These are phyloP conservation scores for Pezicula rhizophila DNA, from an alignment of 2,329 filamentous ascomycete species.

Conservation along the genomic window DNA sequence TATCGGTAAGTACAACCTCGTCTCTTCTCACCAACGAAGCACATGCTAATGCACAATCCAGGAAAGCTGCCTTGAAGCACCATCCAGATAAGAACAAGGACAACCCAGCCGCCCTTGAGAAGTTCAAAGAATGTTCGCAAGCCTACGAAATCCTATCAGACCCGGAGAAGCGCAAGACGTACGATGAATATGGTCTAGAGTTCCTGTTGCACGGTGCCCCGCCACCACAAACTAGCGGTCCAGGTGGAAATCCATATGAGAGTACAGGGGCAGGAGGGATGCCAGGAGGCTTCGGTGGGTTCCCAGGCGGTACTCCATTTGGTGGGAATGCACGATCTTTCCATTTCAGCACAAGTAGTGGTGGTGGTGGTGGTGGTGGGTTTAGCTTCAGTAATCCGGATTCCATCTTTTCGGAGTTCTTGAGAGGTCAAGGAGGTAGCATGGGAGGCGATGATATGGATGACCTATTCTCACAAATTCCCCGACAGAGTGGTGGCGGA, in stretches of 20 bases:
- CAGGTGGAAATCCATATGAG: slow-evolving; percentile 54
- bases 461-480: slow-evolving; percentile 43
- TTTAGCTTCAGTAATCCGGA: slow-evolving; percentile 82
- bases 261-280: slow-evolving; percentile 44
- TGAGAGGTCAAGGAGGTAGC: slow-evolving; percentile 49
- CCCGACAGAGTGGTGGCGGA: slow-evolving; percentile 40
- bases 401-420: slow-evolving; percentile 79
- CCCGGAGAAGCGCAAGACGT: slow-evolving; percentile 91
- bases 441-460: slow-evolving; percentile 36
- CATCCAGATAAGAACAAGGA: slow-evolving; percentile 99
- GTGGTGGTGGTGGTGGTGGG: slow-evolving; percentile 45
- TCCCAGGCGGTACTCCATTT: slow-evolving; percentile 43
- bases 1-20: slow-evolving; percentile 59
- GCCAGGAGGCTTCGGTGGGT: slow-evolving; percentile 44
- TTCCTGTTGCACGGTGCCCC: slow-evolving; percentile 79
- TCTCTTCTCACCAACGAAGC: neutral
- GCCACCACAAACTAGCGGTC: slow-evolving; percentile 53
- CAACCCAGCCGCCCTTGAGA: slow-evolving; percentile 77
- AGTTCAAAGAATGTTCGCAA: slow-evolving; percentile 97
- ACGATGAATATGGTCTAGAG: slow-evolving; percentile 91
- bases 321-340: slow-evolving; percentile 45
- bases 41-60: slow-evolving; percentile 30
- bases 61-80: slow-evolving; percentile 83
- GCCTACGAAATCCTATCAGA: slow-evolving; percentile 98
- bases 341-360: slow-evolving; percentile 41